Base-by-base conservation (phyloP, 2,329 filamentous ascomycete genomes). In the Exophiala sp. region DNA sequence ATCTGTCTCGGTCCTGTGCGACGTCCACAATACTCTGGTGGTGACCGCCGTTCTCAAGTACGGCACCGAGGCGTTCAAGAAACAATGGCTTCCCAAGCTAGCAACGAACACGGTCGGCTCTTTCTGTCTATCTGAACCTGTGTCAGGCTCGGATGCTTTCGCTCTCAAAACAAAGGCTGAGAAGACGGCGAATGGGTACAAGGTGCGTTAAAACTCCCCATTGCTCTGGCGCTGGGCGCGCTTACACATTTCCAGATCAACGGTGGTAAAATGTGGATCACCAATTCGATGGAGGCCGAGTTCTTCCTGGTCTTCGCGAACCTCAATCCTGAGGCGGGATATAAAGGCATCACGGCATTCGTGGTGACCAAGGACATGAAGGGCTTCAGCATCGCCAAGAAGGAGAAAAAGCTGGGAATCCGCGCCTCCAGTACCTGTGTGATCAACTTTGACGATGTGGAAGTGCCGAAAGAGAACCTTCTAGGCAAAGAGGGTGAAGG, bases 261-360 rank as follows among this genome's bases (percentile, higher is more conserved):
- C 54, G 93, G 93, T 43, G 83, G 81, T 69, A 98, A 98, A 80
- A 98, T 98, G 93, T 98, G 93, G 93, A 98, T 98, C 71, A 98
- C 93, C 57, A 98, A 98, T 77, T 85, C 86, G 43, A 83, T 91
- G 74, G 93, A 98, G 73, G 86, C 93, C 16, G 82, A 83, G 53
- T 85, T 97, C 74, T 98, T 96, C 74, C 91, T 98, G 64, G 93
- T 98, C 51, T 98, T 98, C 66, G 93, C 93, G 64, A 98, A 96
- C 72, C 76, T 98, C 32, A 85, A 96, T 66, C 90, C 85, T 0
- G 83, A 81, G 72, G 89, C 91, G 73, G 91, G 89, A 46, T 96
- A 98, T 78, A 91, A 90, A 71, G 93, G 93, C 51, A 98, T 98
- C 70, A 90, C 89, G 1, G 93, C 93, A 45, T 98, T 98, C 67